phyloP scores from a whole-genome alignment of 139 green algal genomes.

The Volvox reticuliferus region DNA sequence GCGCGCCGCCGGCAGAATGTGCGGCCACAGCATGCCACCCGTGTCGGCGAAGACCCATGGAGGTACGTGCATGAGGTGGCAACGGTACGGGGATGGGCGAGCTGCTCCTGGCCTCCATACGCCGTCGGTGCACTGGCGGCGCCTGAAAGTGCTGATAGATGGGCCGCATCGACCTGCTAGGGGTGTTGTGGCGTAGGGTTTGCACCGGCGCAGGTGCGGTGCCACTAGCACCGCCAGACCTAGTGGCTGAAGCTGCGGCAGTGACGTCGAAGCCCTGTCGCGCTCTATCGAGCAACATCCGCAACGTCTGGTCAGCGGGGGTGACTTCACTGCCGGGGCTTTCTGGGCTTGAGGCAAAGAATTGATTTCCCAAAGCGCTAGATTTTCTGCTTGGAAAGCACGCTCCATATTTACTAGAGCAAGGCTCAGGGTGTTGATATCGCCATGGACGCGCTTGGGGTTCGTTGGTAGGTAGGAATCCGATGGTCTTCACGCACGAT shows the following conservation, averaged over 20 bases:
- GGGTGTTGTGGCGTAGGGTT: neutral
- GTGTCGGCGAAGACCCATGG: neutral
- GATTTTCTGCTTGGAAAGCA: neutral
- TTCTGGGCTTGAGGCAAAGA: neutral
- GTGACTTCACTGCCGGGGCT: neutral
- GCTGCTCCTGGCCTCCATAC: neutral
- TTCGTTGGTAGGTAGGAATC: neutral
- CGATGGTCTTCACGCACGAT: neutral
- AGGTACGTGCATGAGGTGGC: neutral
- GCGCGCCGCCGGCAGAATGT: neutral
- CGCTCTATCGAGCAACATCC: neutral
- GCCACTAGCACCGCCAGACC: too few species aligned
- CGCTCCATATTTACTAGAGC: neutral
- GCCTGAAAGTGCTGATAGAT: neutral
- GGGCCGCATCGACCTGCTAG: neutral
- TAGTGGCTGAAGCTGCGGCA: neutral
- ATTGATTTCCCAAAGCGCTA: neutral
- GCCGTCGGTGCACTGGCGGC: neutral
- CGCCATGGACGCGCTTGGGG: neutral
- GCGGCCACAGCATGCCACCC: neutral
- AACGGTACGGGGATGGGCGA: conserved; percentile 24
- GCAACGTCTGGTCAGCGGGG: neutral
- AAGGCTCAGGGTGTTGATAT: neutral
- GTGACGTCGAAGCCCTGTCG: neutral
- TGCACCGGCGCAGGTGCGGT: neutral